Percentiles rank a stretch among this genome's conserved stretches.
Evolutionary conservation across 208 protist genomes (phyloP).

Genomic region (Acanthamoeba castellanii): DNA sequence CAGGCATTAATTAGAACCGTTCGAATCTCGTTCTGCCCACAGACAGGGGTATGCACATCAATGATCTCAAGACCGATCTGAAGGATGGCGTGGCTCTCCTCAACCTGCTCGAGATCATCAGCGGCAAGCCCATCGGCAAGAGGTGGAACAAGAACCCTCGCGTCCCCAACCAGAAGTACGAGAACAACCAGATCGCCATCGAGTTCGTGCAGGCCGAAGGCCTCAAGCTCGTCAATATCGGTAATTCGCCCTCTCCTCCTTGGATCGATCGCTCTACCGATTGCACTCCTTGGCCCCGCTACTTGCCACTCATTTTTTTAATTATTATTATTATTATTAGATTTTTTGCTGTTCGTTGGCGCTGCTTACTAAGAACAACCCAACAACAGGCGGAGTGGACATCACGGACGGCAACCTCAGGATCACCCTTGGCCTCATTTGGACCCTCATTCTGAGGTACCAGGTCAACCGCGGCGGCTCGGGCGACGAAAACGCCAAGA

Average conservation of each 20-base stretch:
- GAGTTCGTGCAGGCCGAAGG: slow-evolving; percentile 80
- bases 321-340: neutral
- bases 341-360: too few relatives aligned
- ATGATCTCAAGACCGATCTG: slow-evolving; percentile 44
- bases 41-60: slow-evolving; percentile 55
- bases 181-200: slow-evolving; percentile 79
- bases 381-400: slow-evolving; percentile 65
- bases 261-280: too few relatives aligned
- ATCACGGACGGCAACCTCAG: slow-evolving; percentile 81
- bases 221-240: slow-evolving; percentile 84
- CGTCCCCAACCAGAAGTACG: slow-evolving; percentile 38
- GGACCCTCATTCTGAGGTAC: slow-evolving; percentile 83
- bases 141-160: slow-evolving; percentile 69
- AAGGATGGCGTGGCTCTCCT: slow-evolving; percentile 34
- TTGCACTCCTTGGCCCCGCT: neutral
- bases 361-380: too few relatives aligned
- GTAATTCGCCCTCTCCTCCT: neutral
- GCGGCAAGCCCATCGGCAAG: slow-evolving; percentile 56
- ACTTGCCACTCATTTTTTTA: neutral
- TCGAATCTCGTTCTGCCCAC: neutral
- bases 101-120: slow-evolving; percentile 66
- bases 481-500: slow-evolving; percentile 29
- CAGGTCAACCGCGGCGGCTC: slow-evolving; percentile 17
- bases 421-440: slow-evolving; percentile 84
- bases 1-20: too few relatives aligned